Evolutionary conservation across 2,329 filamentous ascomycete species (phyloP).

Genomic region (Trichoderma breve): DNA sequence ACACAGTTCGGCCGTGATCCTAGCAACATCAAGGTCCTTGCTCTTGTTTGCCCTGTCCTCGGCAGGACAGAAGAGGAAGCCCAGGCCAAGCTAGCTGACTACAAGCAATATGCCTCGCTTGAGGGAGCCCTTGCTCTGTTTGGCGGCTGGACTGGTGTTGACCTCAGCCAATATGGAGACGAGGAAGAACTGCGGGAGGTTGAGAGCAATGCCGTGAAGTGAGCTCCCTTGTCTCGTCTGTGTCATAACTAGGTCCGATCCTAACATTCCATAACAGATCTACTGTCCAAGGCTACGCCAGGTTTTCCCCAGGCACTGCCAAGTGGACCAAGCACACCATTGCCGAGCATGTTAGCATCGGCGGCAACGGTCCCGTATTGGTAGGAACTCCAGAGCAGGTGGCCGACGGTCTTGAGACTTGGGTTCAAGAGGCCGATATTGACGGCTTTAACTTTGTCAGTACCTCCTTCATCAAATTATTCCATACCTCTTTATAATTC

Average conservation of each 20-base stretch:
- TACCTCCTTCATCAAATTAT: conserved; percentile 4
- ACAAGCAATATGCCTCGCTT: conserved; percentile 56
- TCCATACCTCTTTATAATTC: rapidly evolving
- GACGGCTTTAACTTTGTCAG: conserved; percentile 71
- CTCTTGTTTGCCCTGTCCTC: conserved; percentile 63
- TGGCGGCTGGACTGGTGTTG: conserved; percentile 68
- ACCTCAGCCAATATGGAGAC: conserved; percentile 57
- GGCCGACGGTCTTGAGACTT: conserved; percentile 36
- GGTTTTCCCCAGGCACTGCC: conserved; percentile 55
- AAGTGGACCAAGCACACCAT: conserved; percentile 74
- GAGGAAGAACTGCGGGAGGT: conserved; percentile 63
- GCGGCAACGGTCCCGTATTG: conserved; percentile 62
- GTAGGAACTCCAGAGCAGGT: conserved; percentile 55
- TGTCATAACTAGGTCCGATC: neutral
- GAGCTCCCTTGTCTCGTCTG: neutral
- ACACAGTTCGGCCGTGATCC: conserved; percentile 56
- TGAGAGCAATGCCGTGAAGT: conserved; percentile 59
- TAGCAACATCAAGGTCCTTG: conserved; percentile 63
- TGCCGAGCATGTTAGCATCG: conserved; percentile 65
- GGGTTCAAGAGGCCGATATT: conserved; percentile 54
- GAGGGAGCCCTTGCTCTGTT: conserved; percentile 69
- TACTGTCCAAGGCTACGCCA: conserved; percentile 54
- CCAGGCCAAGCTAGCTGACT: conserved; percentile 60
- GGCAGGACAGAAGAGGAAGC: conserved; percentile 66
- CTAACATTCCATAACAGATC: conserved; percentile 36